Evolutionary conservation across 768 basidiomycete species (phyloP), one percentile per base, ranked within the genome.

Genomic region (Ramaria rubella): DNA sequence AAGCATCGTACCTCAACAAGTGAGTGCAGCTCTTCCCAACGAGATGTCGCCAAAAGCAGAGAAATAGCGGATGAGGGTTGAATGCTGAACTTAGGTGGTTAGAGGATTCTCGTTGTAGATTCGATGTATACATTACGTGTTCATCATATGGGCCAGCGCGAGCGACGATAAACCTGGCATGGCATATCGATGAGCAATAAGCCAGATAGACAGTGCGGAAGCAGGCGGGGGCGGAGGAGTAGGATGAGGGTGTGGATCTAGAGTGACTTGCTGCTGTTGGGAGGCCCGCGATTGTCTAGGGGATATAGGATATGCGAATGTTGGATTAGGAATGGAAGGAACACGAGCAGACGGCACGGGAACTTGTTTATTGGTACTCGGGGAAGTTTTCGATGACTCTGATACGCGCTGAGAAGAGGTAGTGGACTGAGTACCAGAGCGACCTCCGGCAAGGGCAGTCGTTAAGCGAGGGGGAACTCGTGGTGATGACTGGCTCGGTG

Each of bases 231-330:
- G 85, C 4, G 78, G 61, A 5, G 79, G 72, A 0, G 82, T 80
- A 9, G 87, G 88, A 63, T 90, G 88, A 0, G 77, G 69, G 67
- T 91, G 86, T 3, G 88, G 87, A 63, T 90, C 88, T 11, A 75
- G 70, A 3, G 67, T 70, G 11, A 21, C 23, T 14, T 27, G 52
- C 26, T 26, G 38, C 51, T 34, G 56, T 15, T 34, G 56, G 24
- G 6, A 36, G 27, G 14, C 19, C 36, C 46, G 60, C 23, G 60
- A n/a, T 42, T 56, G 60, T 27, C 34, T 48, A 12, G 52, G 40
- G 21, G 60, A 59, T 15, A 36, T 11, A 33, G 36, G 57, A 46
- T 43, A 57, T 26, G 42, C 29, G 43, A 33, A 49, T 19, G 44
- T 36, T 21, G 30, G 36, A 30, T 50, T 19, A 30, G 31, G 58